Base-by-base conservation (phyloP, 176 grass and related monocot genomes). In the Paspalum notatum region DNA sequence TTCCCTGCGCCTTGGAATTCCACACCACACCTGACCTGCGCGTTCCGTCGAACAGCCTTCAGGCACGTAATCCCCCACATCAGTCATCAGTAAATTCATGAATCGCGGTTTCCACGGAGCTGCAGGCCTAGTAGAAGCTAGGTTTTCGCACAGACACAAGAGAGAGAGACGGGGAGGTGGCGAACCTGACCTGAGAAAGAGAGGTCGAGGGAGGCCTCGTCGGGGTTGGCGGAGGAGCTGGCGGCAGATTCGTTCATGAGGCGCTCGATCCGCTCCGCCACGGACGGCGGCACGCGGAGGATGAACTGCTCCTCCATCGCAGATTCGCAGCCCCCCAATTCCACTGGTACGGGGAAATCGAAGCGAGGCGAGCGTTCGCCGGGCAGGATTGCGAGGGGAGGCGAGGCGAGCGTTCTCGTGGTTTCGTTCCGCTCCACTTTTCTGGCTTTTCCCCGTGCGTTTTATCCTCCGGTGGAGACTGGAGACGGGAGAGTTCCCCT, bases 291-390 rank as follows among this genome's bases (percentile, higher is more conserved):
- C 49, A 91, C 92, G 37, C 95, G 90, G 53, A 98, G 88, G 71
- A 98, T 85, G 78, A 93, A 94, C 93, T 98, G 92, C 77, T 98
- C 86, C 74, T 98, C 92, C 95, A 98, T 98, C 38, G 21, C 43
- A 27, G n/a, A n/a, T n/a, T n/a, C n/a, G n/a, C n/a, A 63, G 32
- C 32, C 32, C 16, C 56, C 20, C 65, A 41, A 74, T 47, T 79
- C 41, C 66, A 47, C 72, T 56, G 8, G 20, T 1, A 5, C 9
- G 16, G 24, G 14, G 59, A 11, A 42, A 40, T 42, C 71, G 8
- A 76, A 16, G 18, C 39, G 11, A 32, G 12, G 62, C 27, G 38
- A 59, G 27, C 4, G 69, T 4, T 48, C 48, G 3, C 40, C 44
- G 39, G 5, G 32, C 18, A 24, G 77, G 55, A 79, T 67, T 62